Evolutionary conservation across 2,329 filamentous ascomycete genomes (phyloP).

Genomic region (Cordyceps javanica): DNA sequence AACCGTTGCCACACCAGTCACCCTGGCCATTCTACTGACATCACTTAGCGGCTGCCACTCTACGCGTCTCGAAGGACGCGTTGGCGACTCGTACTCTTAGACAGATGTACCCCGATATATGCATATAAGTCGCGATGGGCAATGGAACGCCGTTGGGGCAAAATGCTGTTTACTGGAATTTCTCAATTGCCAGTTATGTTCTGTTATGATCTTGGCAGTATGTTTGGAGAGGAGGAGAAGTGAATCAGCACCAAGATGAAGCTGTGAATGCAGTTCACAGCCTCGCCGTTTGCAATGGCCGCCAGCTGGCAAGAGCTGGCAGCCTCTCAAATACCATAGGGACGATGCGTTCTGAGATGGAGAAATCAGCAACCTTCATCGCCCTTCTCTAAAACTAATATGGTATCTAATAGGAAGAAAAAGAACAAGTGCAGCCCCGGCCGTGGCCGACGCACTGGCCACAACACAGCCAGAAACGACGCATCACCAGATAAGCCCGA

Average conservation of each 20-base stretch:
- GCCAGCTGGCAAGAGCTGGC: slow-evolving; percentile 16
- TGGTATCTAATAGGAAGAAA: not conserved
- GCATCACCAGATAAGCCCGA: not conserved
- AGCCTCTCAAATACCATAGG: not conserved
- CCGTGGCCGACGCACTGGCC: not conserved
- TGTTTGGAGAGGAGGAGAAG: no score
- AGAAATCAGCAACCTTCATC: no score
- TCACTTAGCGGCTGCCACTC: slow-evolving; percentile 7
- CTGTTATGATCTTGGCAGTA: no score
- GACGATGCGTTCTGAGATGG: not conserved
- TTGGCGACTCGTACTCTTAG: not conserved
- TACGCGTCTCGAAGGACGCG: slow-evolving; percentile 17
- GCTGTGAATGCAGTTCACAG: no score
- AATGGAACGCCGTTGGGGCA: not conserved
- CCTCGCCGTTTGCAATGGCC: not conserved
- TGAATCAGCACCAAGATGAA: no score
- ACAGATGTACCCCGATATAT: slow-evolving; percentile 13
- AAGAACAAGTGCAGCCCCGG: no score
- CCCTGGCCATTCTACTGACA: not conserved
- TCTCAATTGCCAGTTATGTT: no score
- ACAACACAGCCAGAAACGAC: not conserved
- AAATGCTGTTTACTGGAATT: no score
- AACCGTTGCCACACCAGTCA: not conserved
- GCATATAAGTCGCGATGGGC: not conserved
- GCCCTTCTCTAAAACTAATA: not conserved